Percentiles rank a stretch among this genome's conserved stretches.
These are phyloP conservation scores for Roridomyces roridus DNA, from an alignment of 768 basidiomycete species.

Conservation along the genomic window DNA sequence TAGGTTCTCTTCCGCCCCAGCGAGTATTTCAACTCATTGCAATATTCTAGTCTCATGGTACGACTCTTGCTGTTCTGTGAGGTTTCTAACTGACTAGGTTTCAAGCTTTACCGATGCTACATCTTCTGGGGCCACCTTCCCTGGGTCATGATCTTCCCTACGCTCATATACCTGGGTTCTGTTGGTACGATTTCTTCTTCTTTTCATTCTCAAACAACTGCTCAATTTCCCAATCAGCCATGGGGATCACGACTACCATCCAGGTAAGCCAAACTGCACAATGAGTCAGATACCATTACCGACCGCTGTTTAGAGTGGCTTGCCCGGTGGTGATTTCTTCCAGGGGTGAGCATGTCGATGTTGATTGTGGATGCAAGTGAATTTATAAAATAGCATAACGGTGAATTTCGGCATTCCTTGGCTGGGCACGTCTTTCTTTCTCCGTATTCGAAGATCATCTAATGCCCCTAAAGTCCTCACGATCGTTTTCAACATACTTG, in stretches of 20 bases:
- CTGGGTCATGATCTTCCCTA: conserved; percentile 20
- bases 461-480: conserved; percentile 20
- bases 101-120: conserved; percentile 38
- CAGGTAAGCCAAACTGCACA: conserved; percentile 21
- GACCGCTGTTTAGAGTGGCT: not conserved
- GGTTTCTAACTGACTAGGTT: not conserved
- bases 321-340: conserved; percentile 32
- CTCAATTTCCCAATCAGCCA: conserved; percentile 20
- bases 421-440: conserved; percentile 25
- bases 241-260: conserved; percentile 34
- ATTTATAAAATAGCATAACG: no score
- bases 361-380: no score
- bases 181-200: conserved; percentile 10
- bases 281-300: not conserved
- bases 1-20: not conserved
- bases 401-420: conserved; percentile 35
- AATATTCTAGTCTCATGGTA: conserved; percentile 32
- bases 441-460: not conserved
- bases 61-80: conserved; percentile 4
- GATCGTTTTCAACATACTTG: conserved; percentile 36
- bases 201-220: not conserved
- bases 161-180: conserved; percentile 20
- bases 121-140: conserved; percentile 32
- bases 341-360: no score
- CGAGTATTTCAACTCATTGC: no score